phyloP scores from a whole-genome alignment of 495 filamentous ascomycete genomes.

The Aspergillus sclerotioniger region DNA sequence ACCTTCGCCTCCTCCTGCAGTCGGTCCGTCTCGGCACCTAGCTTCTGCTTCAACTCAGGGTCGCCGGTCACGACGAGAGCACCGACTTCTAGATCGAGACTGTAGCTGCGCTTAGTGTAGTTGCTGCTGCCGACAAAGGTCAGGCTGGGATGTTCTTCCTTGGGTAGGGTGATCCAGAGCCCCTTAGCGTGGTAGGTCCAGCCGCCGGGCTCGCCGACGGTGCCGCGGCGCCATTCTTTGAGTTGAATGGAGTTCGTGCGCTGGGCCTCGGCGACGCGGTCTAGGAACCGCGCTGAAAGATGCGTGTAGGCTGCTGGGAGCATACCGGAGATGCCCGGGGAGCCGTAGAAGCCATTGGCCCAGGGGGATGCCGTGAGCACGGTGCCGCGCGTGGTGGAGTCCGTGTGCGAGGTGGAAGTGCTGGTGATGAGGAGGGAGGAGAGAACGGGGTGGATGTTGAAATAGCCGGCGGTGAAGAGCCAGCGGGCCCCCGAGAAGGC shows the following conservation, averaged over 20 bases:
- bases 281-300: slow-evolving; percentile 78
- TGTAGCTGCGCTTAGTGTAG: slow-evolving; percentile 92
- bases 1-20: slow-evolving; percentile 67
- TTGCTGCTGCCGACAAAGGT: slow-evolving; percentile 89
- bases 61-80: slow-evolving; percentile 81
- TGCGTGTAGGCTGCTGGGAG: slow-evolving; percentile 90
- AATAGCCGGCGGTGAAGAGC: slow-evolving; percentile 98
- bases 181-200: slow-evolving; percentile 99
- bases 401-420: slow-evolving; percentile 33
- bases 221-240: slow-evolving; percentile 85
- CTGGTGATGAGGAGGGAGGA: slow-evolving; percentile 73
- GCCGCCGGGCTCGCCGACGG: slow-evolving; percentile 71
- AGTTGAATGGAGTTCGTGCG: slow-evolving; percentile 67
- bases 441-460: slow-evolving; percentile 86
- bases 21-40: slow-evolving; percentile 76
- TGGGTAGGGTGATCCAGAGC: slow-evolving; percentile 80
- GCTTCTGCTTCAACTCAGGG: slow-evolving; percentile 63
- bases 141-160: slow-evolving; percentile 61
- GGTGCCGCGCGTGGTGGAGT: slow-evolving; percentile 59
- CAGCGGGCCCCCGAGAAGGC: slow-evolving; percentile 67
- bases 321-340: slow-evolving; percentile 81
- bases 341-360: slow-evolving; percentile 95
- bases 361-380: slow-evolving; percentile 91
- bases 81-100: slow-evolving; percentile 85
- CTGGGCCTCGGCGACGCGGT: slow-evolving; percentile 56